These are phyloP conservation scores for Cercospora citrullina DNA, from an alignment of 2,329 filamentous ascomycete genomes.

Conservation along the genomic window DNA sequence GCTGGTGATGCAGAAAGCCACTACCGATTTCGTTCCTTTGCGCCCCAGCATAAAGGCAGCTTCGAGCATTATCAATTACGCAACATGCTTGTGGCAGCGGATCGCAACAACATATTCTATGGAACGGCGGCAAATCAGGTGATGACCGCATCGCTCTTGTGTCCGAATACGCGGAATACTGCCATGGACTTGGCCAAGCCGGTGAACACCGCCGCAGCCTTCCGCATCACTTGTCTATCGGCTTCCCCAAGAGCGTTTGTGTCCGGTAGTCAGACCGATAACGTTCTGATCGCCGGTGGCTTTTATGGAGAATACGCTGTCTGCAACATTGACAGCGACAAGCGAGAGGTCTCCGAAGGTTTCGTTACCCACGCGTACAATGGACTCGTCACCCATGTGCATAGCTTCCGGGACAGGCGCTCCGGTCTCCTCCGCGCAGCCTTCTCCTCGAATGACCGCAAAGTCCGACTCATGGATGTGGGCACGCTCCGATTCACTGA, in stretches of 20 bases:
- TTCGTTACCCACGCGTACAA: conserved; percentile 53
- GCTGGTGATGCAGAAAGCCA: conserved; percentile 20
- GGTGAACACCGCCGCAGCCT: conserved; percentile 14
- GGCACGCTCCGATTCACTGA: conserved; percentile 59
- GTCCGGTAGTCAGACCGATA: neutral
- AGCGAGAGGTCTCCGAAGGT: conserved; percentile 44
- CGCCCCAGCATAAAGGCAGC: conserved; percentile 49
- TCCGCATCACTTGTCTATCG: conserved; percentile 28
- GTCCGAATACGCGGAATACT: conserved; percentile 43
- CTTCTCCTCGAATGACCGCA: conserved; percentile 60
- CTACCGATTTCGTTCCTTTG: conserved; percentile 36
- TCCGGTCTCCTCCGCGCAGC: conserved; percentile 53
- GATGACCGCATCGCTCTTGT: conserved; percentile 51
- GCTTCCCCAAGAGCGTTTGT: conserved; percentile 13
- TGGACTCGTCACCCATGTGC: conserved; percentile 60
- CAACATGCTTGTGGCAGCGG: conserved; percentile 57
- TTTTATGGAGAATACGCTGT: conserved; percentile 60
- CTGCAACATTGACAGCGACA: conserved; percentile 30
- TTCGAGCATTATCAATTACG: conserved; percentile 61
- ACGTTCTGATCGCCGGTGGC: conserved; percentile 53
- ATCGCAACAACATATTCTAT: conserved; percentile 58
- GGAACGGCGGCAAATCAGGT: conserved; percentile 48
- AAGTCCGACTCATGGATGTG: conserved; percentile 57
- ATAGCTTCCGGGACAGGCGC: conserved; percentile 51
- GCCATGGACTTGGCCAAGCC: conserved; percentile 51